Conservation (phyloP, 176 grass and related monocot genomes). For the Rhipidocladum racemiflorum region DNA sequence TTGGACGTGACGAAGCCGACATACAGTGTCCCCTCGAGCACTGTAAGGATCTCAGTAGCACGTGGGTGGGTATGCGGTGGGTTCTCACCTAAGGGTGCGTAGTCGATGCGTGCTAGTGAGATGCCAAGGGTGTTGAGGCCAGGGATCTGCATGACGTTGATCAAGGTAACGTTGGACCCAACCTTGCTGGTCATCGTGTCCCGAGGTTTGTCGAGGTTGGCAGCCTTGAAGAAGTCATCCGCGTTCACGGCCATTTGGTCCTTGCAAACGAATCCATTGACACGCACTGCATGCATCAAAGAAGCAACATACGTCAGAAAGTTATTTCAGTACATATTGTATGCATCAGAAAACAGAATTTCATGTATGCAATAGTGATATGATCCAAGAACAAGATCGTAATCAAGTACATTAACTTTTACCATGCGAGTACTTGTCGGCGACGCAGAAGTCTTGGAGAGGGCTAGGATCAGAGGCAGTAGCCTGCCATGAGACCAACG, state of each 20-base stretch:
- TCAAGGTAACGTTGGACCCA: neutral
- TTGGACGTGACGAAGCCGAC: slow-evolving; percentile 50
- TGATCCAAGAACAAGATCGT: no score
- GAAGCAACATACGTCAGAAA: no score
- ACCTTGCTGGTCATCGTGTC: slow-evolving; percentile 20
- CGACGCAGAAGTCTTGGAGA: no score
- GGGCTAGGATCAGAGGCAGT: neutral
- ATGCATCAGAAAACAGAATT: no score
- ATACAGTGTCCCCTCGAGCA: slow-evolving; percentile 32
- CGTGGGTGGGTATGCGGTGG: slow-evolving; percentile 30
- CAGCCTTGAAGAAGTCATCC: slow-evolving; percentile 24
- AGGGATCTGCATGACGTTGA: neutral
- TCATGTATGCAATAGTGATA: no score
- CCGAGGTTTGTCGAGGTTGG: neutral
- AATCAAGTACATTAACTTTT: no score
- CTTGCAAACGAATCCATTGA: no score
- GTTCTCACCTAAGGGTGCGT: neutral
- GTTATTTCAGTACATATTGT: no score
- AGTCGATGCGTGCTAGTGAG: neutral
- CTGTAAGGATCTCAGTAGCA: slow-evolving; percentile 12
- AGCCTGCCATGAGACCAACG: neutral
- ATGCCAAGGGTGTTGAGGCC: slow-evolving; percentile 27
- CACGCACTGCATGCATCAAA: no score
- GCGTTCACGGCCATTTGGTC: neutral
- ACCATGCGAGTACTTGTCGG: no score